phyloP scores from a whole-genome alignment of 371 early-diverging fungal genomes.

The Encephalitozoon cuniculi region DNA sequence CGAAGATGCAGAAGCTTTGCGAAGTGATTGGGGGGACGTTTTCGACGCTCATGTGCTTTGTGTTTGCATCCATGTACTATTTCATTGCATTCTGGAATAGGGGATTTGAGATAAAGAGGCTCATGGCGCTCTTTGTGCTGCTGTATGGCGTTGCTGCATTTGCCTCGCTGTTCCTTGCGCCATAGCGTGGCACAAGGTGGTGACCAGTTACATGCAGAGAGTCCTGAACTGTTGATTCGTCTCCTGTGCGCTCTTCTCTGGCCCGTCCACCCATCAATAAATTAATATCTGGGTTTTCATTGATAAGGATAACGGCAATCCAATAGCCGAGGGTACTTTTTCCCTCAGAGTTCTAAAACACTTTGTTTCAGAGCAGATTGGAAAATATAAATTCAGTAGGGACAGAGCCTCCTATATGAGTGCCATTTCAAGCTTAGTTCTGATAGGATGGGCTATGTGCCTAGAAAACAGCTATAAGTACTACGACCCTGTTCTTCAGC shows the following conservation, averaged over 20 bases:
- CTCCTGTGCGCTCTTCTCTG: neutral
- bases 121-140: neutral
- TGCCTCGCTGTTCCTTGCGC: neutral
- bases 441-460: neutral
- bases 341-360: neutral
- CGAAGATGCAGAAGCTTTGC: conserved; percentile 7
- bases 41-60: conserved; percentile 32
- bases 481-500: neutral
- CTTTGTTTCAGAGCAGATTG: neutral
- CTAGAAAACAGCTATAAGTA: neutral
- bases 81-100: neutral
- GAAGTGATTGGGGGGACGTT: conserved; percentile 26
- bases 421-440: neutral
- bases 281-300: neutral
- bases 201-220: neutral
- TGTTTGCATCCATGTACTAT: conserved; percentile 32
- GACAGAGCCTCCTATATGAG: neutral
- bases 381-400: neutral
- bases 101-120: neutral
- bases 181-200: neutral
- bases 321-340: neutral
- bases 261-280: neutral
- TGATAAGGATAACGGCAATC: neutral
- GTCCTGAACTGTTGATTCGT: neutral
- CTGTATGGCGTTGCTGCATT: neutral